These are phyloP conservation scores for Pluteus cervinus DNA, from an alignment of 768 basidiomycete species.

Conservation along the genomic window DNA sequence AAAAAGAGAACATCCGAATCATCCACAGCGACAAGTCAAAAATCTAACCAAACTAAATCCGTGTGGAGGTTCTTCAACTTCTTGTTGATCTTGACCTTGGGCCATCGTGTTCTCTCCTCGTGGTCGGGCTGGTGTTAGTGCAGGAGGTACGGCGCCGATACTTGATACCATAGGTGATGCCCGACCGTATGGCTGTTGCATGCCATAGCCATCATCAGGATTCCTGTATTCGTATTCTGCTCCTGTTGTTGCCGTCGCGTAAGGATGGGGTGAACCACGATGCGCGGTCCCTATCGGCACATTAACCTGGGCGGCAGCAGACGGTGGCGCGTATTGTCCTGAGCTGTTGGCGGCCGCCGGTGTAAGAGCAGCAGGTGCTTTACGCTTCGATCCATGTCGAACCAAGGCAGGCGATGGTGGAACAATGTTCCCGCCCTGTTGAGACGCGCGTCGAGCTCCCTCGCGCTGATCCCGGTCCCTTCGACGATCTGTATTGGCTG, in stretches of 20 bases:
- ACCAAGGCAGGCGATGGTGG: constrained; percentile 78
- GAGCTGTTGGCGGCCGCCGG: constrained; percentile 43
- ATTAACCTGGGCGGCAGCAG: constrained; percentile 68
- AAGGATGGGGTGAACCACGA: constrained; percentile 59
- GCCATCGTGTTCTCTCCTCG: constrained; percentile 57
- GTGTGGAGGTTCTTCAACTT: constrained; percentile 47
- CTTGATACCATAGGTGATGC: constrained; percentile 78
- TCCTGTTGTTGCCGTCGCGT: constrained; percentile 52
- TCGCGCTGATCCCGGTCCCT: constrained; percentile 64
- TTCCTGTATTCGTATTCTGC: constrained; percentile 52
- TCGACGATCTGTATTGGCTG: constrained; percentile 60
- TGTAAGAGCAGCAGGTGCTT: constrained; percentile 52
- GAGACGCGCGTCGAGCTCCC: constrained; percentile 58
- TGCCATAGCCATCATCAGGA: constrained; percentile 53
- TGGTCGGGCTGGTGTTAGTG: constrained; percentile 68
- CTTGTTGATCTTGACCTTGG: constrained; percentile 51
- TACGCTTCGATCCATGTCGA: constrained; percentile 69
- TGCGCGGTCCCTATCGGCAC: constrained; percentile 57
- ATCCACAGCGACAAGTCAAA: constrained; percentile 75
- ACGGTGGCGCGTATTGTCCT: constrained; percentile 64
- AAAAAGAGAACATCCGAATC: constrained; percentile 20
- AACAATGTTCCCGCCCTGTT: constrained; percentile 46
- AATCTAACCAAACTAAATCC: constrained; percentile 57
- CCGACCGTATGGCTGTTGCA: constrained; percentile 64
- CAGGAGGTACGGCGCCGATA: constrained; percentile 62